Base-by-base conservation (phyloP, 805 yeast species). In the Kregervanrija fluxuum region DNA sequence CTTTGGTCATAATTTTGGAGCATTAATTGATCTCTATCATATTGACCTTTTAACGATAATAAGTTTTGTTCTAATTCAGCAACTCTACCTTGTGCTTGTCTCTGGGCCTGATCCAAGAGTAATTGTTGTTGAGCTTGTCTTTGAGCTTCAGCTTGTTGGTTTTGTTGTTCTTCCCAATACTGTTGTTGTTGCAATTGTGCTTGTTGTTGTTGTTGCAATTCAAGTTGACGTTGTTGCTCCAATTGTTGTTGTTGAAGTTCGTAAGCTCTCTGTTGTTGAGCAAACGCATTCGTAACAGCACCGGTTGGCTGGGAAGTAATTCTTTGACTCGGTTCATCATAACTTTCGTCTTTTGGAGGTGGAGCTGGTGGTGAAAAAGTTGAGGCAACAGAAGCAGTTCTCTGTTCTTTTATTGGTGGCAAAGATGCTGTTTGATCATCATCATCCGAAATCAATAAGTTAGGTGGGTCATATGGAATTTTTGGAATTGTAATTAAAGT, bases 1-100 rank as follows among this genome's bases (percentile, higher is more conserved):
- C 95, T 71, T 49, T 80, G 74, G 61, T 90, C 97, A 59, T 90
- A 90, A 61, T 88, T 95, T 60, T 83, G 87, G 43, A 90, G 71
- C 67, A 90, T 69, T 52, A 78, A 70, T 61, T 87, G 96, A 60
- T 87, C 95, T 53, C 80, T 85, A 52, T 89, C 95, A 56, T 84
- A 86, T 56, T 88, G 96, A 33, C 82, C 85, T 52, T 81, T 77
- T 51, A 88, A 69, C 50, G 80, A 76, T 34, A 85, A 67, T 40
- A 90, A 63, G 59, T 89, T 95, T 53, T 87, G 82, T 60, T 89
- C 95, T 44, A 86, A 69, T 51, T 85, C 90, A 0, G 90, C 80
- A 31, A 80, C 86, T 49, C 86, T 73, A 30, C 89, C 88, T 57
- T 84, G 86, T 8, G 83, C 80, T 54, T 85, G 90, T 44, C 76